These are phyloP conservation scores for Penicillium sclerotiorum DNA, from an alignment of 2,329 filamentous ascomycete species.

Conservation along the genomic window DNA sequence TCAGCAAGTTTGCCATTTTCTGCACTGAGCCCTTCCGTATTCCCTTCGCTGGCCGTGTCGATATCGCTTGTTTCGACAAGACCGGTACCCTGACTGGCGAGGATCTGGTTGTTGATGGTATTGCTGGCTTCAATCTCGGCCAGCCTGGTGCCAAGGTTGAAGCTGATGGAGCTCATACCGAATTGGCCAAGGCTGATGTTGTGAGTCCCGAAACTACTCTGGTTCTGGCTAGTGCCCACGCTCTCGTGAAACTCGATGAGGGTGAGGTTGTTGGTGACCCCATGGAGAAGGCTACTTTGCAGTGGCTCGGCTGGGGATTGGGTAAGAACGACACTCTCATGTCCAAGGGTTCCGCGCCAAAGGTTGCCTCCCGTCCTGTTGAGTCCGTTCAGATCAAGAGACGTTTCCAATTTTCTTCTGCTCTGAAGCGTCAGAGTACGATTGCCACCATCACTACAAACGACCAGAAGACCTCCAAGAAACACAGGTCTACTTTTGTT, in stretches of 20 bases:
- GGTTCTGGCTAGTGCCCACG: slow-evolving; percentile 92
- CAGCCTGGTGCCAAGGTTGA: slow-evolving; percentile 68
- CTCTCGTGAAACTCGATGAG: slow-evolving; percentile 92
- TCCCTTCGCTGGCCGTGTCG: slow-evolving; percentile 90
- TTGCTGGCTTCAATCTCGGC: slow-evolving; percentile 81
- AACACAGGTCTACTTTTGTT: slow-evolving; percentile 82
- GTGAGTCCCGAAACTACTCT: slow-evolving; percentile 82
- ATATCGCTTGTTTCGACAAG: slow-evolving; percentile 98
- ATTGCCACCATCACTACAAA: slow-evolving; percentile 78
- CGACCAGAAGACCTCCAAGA: slow-evolving; percentile 72
- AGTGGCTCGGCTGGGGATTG: slow-evolving; percentile 88
- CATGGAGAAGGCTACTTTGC: slow-evolving; percentile 96
- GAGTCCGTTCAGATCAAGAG: slow-evolving; percentile 93
- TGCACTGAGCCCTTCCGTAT: slow-evolving; percentile 99
- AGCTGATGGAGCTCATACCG: slow-evolving; percentile 78
- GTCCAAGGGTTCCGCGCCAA: slow-evolving; percentile 57
- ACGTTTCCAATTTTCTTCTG: slow-evolving; percentile 97
- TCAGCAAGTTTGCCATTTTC: slow-evolving; percentile 96
- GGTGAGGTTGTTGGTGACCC: slow-evolving; percentile 97
- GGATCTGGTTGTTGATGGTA: slow-evolving; percentile 93
- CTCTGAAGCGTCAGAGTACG: slow-evolving; percentile 93
- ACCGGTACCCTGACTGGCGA: slow-evolving; percentile 96
- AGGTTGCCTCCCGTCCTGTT: slow-evolving; percentile 46
- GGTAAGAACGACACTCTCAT: slow-evolving; percentile 83
- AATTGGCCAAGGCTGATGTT: slow-evolving; percentile 70